These are phyloP conservation scores for Gypsophila paniculata DNA, from an alignment of 179 eudicot species.

Conservation along the genomic window DNA sequence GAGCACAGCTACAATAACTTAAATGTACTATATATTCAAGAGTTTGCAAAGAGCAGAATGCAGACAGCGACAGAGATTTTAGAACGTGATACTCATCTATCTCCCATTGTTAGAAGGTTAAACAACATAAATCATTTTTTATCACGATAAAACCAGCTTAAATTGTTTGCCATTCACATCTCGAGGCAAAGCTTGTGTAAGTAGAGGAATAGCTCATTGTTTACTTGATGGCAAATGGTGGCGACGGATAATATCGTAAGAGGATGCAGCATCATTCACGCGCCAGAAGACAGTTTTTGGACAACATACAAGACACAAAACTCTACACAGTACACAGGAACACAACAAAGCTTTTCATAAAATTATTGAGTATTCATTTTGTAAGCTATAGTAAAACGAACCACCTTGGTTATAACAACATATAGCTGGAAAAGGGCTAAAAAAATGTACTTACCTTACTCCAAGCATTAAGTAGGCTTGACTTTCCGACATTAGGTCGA, in stretches of 20 bases:
- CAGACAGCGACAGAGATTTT: too few relatives aligned
- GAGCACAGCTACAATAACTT: too few relatives aligned
- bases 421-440: conserved; percentile 10
- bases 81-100: not conserved
- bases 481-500: conserved; percentile 97
- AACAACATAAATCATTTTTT: not conserved
- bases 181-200: too few relatives aligned
- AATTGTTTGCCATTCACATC: not conserved
- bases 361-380: not conserved
- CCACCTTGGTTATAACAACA: not conserved
- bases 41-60: too few relatives aligned
- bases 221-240: too few relatives aligned
- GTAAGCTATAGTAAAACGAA: conserved; percentile 8
- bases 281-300: not conserved
- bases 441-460: conserved; percentile 60
- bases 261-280: not conserved
- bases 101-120: not conserved
- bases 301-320: not conserved
- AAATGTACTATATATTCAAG: too few relatives aligned
- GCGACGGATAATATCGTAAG: not conserved
- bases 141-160: not conserved
- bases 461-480: conserved; percentile 97
- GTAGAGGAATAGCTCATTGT: too few relatives aligned
- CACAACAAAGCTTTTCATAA: not conserved
- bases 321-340: not conserved